These are phyloP conservation scores for Beauveria varroae DNA, from an alignment of 2,329 filamentous ascomycete genomes.

Conservation along the genomic window DNA sequence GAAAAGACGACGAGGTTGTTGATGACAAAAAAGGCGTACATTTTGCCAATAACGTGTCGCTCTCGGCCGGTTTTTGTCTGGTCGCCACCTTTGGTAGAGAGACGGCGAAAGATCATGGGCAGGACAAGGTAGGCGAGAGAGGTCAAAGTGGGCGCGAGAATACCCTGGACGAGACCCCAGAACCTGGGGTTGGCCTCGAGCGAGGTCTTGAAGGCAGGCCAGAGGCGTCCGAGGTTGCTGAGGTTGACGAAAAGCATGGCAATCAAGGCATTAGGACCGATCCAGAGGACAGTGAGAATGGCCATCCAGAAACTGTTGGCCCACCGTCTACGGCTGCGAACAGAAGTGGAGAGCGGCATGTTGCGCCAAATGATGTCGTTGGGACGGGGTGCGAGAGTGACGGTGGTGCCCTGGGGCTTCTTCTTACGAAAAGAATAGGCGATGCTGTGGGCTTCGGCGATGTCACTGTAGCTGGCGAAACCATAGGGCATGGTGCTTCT, in stretches of 20 bases:
- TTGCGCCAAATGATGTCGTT: constrained; percentile 97
- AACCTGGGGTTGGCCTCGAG: constrained; percentile 55
- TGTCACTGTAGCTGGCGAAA: constrained; percentile 87
- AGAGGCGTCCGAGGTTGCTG: constrained; percentile 69
- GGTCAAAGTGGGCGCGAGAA: constrained; percentile 78
- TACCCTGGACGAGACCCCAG: constrained; percentile 89
- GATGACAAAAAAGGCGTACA: constrained; percentile 95
- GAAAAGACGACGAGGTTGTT: constrained; percentile 96
- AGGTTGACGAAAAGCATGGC: constrained; percentile 89
- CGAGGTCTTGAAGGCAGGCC: constrained; percentile 63
- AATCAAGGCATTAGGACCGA: constrained; percentile 88
- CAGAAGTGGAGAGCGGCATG: constrained; percentile 61
- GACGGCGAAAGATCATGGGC: constrained; percentile 82
- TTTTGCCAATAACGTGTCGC: constrained; percentile 79
- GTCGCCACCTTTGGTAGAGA: constrained; percentile 79
- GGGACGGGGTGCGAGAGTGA: constrained; percentile 74
- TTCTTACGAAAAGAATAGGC: constrained; percentile 76
- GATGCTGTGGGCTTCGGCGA: constrained; percentile 79
- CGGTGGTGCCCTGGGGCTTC: constrained; percentile 68
- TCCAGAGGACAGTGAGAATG: constrained; percentile 75
- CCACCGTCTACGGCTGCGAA: constrained; percentile 64
- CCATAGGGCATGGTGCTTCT: constrained; percentile 85
- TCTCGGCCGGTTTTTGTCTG: constrained; percentile 88
- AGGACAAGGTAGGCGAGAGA: constrained; percentile 82
- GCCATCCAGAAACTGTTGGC: constrained; percentile 80